Conservation (phyloP, 2,329 filamentous ascomycete species). For the Aspergillus jensenii region DNA sequence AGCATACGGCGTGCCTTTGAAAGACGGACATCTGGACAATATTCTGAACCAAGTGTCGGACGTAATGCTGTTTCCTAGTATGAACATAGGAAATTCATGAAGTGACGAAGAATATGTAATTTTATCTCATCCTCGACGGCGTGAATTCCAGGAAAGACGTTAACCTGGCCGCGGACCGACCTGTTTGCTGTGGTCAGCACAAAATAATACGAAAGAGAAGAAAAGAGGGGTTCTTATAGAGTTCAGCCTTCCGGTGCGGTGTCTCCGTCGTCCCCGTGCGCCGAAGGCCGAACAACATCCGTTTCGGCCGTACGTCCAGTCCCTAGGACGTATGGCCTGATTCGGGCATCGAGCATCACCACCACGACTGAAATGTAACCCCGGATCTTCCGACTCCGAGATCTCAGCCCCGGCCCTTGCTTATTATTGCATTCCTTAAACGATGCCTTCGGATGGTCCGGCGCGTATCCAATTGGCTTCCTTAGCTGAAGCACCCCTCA, state of each 20-base stretch:
- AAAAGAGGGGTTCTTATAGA: neutral
- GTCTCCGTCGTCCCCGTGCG: neutral
- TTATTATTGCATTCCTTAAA: no score
- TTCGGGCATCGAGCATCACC: neutral
- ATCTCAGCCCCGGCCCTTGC: no score
- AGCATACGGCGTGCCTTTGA: slow-evolving; percentile 12
- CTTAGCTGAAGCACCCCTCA: no score
- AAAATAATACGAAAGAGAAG: neutral
- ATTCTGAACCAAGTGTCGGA: slow-evolving; percentile 36
- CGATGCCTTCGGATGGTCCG: no score
- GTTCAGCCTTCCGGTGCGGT: neutral
- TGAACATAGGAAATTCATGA: slow-evolving; percentile 21
- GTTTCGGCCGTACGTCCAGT: slow-evolving; percentile 7
- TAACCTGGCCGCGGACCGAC: no score
- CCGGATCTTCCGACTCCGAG: no score
- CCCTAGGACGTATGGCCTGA: neutral
- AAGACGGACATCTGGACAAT: slow-evolving; percentile 29
- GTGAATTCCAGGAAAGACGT: neutral
- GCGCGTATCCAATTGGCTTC: no score
- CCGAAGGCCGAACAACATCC: slow-evolving; percentile 3
- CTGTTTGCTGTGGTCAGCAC: no score
- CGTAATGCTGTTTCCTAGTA: slow-evolving; percentile 37
- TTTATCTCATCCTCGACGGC: no score
- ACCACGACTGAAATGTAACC: no score
- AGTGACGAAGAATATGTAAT: neutral